Evolutionary conservation across 2,329 filamentous ascomycete species (phyloP), one percentile per base, ranked within the genome.

Genomic region (Cladorrhinum sp.): DNA sequence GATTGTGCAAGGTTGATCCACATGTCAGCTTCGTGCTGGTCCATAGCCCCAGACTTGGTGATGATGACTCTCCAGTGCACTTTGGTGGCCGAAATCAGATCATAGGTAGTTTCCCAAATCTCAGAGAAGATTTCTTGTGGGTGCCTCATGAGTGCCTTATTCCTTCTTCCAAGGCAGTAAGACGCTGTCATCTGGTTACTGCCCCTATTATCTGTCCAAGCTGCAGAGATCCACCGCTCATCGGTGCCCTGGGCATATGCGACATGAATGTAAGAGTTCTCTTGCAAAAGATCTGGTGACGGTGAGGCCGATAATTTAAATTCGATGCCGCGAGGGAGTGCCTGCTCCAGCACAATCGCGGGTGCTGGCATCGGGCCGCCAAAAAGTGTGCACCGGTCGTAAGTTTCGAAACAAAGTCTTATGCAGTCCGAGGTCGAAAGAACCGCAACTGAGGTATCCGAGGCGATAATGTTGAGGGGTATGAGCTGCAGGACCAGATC

Each of bases 401-500:
- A 95, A 1, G 89, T 84, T 73, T 94, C 89, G 62, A 91, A 80
- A 18, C 88, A 89, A 16, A 93, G 77, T 59, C 78, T 82, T 50
- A 79, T 76, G 67, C 89, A 84, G 14, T 87, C 86, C 4, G 75
- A 72, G 0, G 85, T 82, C 1, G 83, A 79, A 1, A 86, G 82
- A n/a, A 90, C 79, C 1, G 87, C 82, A 14, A 92, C 74, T 1
- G 81, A 80, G 1, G 82, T 82, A 3, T 85, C 78, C 1, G 86
- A 88, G 7, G 87, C 85, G 8, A 95, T 74, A n/a, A 86, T 78
- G 59, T 85, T 83, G 16, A 87, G 79, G 0, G 91, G 88, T 1
- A 96, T 76, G 1, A 96, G 80, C 70, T 96, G 91, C 18, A 96
- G 76, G 3, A 92, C 87, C n/a, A 95, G 71, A 60, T 94, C 89